phyloP scores from a whole-genome alignment of 768 basidiomycete species.

The Mycena kentingensis region DNA sequence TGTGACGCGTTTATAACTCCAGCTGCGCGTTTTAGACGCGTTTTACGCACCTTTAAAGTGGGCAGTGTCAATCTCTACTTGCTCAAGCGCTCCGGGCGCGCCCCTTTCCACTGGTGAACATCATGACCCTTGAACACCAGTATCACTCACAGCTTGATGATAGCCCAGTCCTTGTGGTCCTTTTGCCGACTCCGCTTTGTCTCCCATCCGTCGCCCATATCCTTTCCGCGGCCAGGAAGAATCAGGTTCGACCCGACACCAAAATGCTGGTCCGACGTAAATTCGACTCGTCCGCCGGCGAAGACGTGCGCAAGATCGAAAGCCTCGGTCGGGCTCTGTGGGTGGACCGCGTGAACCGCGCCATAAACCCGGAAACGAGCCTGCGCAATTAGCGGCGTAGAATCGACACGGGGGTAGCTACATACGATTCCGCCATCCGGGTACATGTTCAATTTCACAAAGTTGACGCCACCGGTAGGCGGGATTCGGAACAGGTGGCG shows the following conservation, averaged over 20 bases:
- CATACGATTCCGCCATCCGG: slow-evolving; percentile 96
- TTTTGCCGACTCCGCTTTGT: slow-evolving; percentile 82
- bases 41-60: slow-evolving; percentile 95
- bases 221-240: slow-evolving; percentile 86
- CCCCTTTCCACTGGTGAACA: slow-evolving; percentile 55
- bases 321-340: slow-evolving; percentile 43
- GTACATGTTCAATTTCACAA: slow-evolving; percentile 92
- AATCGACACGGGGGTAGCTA: slow-evolving; percentile 17
- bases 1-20: slow-evolving; percentile 33
- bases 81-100: slow-evolving; percentile 68
- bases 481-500: slow-evolving; percentile 84
- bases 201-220: slow-evolving; percentile 99
- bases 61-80: slow-evolving; percentile 88
- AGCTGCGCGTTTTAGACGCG: slow-evolving; percentile 81
- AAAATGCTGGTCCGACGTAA: slow-evolving; percentile 92
- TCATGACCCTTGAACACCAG: background rate
- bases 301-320: slow-evolving; percentile 93
- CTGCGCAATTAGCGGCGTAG: too few species aligned
- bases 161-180: slow-evolving; percentile 89
- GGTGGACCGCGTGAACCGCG: slow-evolving; percentile 64
- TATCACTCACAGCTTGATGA: slow-evolving; percentile 77
- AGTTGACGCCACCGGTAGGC: slow-evolving; percentile 56
- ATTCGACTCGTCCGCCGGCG: slow-evolving; percentile 82
- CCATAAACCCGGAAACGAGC: slow-evolving; percentile 94
- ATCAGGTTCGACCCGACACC: slow-evolving; percentile 90